Conservation (phyloP, 108 stramenopile species). For the Parietichytrium sp. region DNA sequence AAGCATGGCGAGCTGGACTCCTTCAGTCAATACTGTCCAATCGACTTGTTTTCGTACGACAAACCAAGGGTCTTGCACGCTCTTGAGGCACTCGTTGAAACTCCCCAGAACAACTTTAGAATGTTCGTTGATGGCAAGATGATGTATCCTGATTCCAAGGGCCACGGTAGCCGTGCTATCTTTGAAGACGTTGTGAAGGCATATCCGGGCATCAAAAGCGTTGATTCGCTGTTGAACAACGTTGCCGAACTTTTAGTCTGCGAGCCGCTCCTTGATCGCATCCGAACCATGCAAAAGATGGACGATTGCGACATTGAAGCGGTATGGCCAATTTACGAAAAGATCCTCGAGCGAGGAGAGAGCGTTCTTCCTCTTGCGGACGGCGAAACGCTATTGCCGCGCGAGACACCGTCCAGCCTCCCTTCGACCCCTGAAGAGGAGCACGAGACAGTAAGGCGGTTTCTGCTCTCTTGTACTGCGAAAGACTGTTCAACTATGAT, state of each 20-base stretch:
- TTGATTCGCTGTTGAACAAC: not conserved
- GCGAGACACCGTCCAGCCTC: not conserved
- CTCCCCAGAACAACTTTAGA: constrained; percentile 36
- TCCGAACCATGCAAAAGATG: constrained; percentile 20
- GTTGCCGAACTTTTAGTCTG: not conserved
- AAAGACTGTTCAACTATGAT: constrained; percentile 36
- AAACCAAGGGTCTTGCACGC: not conserved
- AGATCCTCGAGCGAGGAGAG: constrained; percentile 17
- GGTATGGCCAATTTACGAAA: constrained; percentile 14
- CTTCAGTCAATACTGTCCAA: not conserved
- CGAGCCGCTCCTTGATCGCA: not conserved
- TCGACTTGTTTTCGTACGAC: constrained; percentile 30
- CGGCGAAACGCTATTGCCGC: constrained; percentile 19
- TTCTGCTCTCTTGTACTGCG: constrained; percentile 31
- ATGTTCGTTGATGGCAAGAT: constrained; percentile 30
- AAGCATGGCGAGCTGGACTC: not conserved
- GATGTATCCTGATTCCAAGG: constrained; percentile 14
- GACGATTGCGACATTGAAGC: constrained; percentile 34
- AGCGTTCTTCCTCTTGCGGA: constrained; percentile 4
- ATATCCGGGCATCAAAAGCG: not conserved
- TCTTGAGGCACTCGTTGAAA: not conserved
- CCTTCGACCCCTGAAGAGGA: not conserved
- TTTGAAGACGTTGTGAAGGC: not conserved
- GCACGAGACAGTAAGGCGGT: constrained; percentile 4
- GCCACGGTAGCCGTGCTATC: not conserved